Percentiles rank a stretch among this genome's conserved stretches.
phyloP scores from a whole-genome alignment of 2,329 filamentous ascomycete species.

The Xylariaceae sp. region DNA sequence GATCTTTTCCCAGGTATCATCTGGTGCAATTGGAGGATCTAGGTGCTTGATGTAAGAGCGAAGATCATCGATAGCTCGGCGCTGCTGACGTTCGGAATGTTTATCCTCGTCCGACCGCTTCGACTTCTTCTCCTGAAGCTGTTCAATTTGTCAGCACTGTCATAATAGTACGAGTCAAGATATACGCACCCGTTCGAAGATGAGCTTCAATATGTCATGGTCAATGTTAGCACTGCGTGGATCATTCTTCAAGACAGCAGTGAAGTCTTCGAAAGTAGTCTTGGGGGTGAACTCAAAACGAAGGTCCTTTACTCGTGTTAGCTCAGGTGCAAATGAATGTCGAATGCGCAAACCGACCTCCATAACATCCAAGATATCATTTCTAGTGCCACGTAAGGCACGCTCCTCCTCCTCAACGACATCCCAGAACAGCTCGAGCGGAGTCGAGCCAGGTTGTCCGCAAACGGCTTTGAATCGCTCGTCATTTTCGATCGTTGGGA shows the following conservation, averaged over 20 bases:
- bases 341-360: constrained; percentile 59
- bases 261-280: constrained; percentile 85
- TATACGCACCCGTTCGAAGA: constrained; percentile 70
- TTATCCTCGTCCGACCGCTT: constrained; percentile 73
- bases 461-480: constrained; percentile 77
- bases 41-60: constrained; percentile 84
- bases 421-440: constrained; percentile 94
- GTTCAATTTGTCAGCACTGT: constrained; percentile 24
- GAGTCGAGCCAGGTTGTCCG: constrained; percentile 76
- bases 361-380: constrained; percentile 80
- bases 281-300: constrained; percentile 84
- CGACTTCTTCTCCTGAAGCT: constrained; percentile 80
- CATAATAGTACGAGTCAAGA: not conserved
- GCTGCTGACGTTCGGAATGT: constrained; percentile 77
- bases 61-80: constrained; percentile 76
- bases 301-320: constrained; percentile 60
- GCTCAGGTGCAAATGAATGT: not conserved
- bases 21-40: constrained; percentile 71
- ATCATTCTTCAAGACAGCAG: constrained; percentile 75
- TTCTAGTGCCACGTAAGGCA: constrained; percentile 66
- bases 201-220: constrained; percentile 68
- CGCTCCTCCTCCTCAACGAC: constrained; percentile 89
- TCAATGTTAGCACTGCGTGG: constrained; percentile 83
- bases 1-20: constrained; percentile 86
- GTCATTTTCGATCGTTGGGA: constrained; percentile 70